These are phyloP conservation scores for Pharnaceum exiguum DNA, from an alignment of 148 eudicot species.

Conservation along the genomic window DNA sequence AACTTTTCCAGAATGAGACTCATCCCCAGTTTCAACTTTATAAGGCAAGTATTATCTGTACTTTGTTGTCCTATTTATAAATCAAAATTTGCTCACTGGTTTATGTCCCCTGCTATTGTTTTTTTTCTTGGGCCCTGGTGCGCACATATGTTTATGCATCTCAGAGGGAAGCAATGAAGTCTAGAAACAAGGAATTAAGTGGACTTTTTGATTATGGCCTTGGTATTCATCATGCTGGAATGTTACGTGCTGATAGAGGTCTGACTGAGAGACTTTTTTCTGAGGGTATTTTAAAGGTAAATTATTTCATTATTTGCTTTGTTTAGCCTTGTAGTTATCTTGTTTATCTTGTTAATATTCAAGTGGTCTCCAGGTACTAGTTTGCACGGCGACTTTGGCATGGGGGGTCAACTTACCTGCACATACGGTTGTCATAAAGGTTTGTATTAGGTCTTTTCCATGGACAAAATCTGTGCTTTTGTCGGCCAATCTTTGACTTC, in stretches of 20 bases:
- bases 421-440: constrained; percentile 99
- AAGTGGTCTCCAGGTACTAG: constrained; percentile 62
- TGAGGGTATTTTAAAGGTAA: constrained; percentile 74
- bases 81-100: constrained; percentile 5
- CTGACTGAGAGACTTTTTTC: constrained; percentile 95
- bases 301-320: background rate
- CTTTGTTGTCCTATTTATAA: constrained; percentile 7
- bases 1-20: constrained; percentile 63
- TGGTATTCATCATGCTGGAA: constrained; percentile 99
- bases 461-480: background rate
- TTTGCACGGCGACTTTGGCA: constrained; percentile 97
- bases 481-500: background rate
- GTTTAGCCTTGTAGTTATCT: background rate
- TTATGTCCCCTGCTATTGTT: no score
- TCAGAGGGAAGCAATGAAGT: constrained; percentile 84
- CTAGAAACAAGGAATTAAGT: constrained; percentile 87
- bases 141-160: constrained; percentile 23
- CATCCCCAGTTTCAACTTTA: constrained; percentile 76
- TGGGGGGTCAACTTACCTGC: constrained; percentile 99
- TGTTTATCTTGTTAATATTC: constrained; percentile 7
- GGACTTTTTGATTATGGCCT: constrained; percentile 83
- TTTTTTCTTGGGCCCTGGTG: no score
- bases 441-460: constrained; percentile 21
- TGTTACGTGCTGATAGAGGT: constrained; percentile 94
- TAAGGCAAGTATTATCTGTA: constrained; percentile 56